Evolutionary conservation across 2,329 filamentous ascomycete genomes (phyloP).

Genomic region (Emydomyces testavorans): DNA sequence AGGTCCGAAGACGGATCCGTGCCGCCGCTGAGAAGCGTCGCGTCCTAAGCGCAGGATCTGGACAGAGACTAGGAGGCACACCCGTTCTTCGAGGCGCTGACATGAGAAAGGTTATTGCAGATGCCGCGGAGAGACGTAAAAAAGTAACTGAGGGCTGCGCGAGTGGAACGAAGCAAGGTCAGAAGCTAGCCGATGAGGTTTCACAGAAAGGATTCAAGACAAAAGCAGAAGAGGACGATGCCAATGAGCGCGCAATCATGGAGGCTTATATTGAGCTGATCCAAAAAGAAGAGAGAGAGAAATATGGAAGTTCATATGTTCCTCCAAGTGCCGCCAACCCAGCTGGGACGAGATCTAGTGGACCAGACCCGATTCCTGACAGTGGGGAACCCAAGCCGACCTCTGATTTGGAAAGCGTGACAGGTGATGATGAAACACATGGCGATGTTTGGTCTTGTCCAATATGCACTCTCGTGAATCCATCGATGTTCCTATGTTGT

Average conservation of each 20-base stretch:
- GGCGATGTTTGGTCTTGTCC: constrained; percentile 46
- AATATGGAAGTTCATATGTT: constrained; percentile 47
- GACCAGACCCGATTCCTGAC: constrained; percentile 22
- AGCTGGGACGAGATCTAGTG: constrained; percentile 31
- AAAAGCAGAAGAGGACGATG: constrained; percentile 75
- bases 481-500: constrained; percentile 47
- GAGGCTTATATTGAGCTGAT: constrained; percentile 77
- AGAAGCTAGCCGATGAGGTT: constrained; percentile 56
- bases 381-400: constrained; percentile 17
- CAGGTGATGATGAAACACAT: constrained; percentile 25
- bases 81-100: constrained; percentile 49
- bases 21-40: constrained; percentile 61
- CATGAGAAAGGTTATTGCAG: constrained; percentile 59
- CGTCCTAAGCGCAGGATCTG: constrained; percentile 48
- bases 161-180: constrained; percentile 54
- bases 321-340: constrained; percentile 44
- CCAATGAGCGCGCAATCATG: constrained; percentile 76
- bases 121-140: constrained; percentile 58
- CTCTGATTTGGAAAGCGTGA: neutral
- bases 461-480: constrained; percentile 52
- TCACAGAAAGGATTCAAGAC: constrained; percentile 66
- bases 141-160: constrained; percentile 63
- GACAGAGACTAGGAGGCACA: constrained; percentile 60
- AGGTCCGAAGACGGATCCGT: constrained; percentile 63
- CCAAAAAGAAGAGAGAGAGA: constrained; percentile 60